Evolutionary conservation across 148 eudicot genomes (phyloP), one percentile per base, ranked within the genome.

Genomic region (Drosera capensis): DNA sequence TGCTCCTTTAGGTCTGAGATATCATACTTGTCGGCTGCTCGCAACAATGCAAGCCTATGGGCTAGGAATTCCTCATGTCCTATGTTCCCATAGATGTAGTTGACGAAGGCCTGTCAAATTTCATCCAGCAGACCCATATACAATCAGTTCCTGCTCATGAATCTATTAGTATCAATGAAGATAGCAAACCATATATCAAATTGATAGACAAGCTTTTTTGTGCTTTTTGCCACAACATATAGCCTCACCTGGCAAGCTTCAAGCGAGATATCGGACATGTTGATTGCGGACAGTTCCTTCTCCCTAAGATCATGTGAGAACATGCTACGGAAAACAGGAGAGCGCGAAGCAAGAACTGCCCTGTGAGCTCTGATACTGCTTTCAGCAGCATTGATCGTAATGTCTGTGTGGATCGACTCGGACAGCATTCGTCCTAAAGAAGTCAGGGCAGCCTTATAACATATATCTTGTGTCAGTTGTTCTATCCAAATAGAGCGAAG

Each of bases 11-110:
- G 55, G 48, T 90, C 95, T 3, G 65, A 41, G 13, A 90, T 56
- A 45, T 84, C 97, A 35, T 90, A 90, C 60, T 80, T 84, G 43
- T 90, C 87, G 1, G 97, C 95, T 16, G 95, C 97, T 8, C 55
- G 57, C 1, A 90, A 78, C 5, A 90, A 81, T 19, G 70, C 66
- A 15, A 90, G 60, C 23, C 97, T 61, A 40, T 90, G 93, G 22
- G 50, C 40, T 21, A 63, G 51, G 62, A 90, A 90, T n/a, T 80
- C 92, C 8, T 66, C 54, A n/a, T 59, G 54, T 1, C 55, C 29
- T 1, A 84, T 68, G 65, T 51, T 71, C 5, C 87, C 94, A 8
- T 90, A 84, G 0, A 90, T 70, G 71, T 78, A 90, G 46, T 35
- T 58, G 5, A 90, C 73, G 51, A 90, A 78, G 23, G 81, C 82